A percentile compares a stretch with the other conserved stretches of the same genome.
Evolutionary conservation across 805 yeast species (phyloP).

Genomic region (Candida corydali): DNA sequence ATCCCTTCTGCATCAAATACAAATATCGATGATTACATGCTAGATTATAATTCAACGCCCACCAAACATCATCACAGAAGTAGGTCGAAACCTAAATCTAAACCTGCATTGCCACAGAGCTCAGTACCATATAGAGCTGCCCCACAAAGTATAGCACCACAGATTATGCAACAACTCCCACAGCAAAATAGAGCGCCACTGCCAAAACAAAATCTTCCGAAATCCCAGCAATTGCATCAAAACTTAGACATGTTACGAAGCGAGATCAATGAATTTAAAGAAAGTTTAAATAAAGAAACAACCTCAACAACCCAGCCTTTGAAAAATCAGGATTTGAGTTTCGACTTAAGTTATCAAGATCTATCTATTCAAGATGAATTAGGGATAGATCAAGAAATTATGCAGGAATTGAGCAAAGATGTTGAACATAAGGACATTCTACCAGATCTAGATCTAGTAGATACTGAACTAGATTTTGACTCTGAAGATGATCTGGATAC

Average conservation of each 20-base stretch:
- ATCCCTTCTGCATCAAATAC: constrained; percentile 10
- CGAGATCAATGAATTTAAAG: constrained; percentile 43
- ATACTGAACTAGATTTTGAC: neutral
- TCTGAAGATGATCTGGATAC: neutral
- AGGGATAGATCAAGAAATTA: constrained; percentile 30
- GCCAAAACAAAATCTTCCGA: constrained; percentile 10
- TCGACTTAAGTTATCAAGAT: constrained; percentile 37
- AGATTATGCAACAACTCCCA: neutral
- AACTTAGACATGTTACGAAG: constrained; percentile 37
- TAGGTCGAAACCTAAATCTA: constrained; percentile 1
- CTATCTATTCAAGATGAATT: constrained; percentile 36
- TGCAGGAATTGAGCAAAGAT: constrained; percentile 15
- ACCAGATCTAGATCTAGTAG: constrained; percentile 1
- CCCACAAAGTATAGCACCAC: neutral
- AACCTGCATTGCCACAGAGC: too few species aligned
- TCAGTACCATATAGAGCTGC: too few species aligned
- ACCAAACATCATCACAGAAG: neutral
- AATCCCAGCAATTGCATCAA: constrained; percentile 35
- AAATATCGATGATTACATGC: constrained; percentile 5
- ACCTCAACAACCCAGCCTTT: neutral
- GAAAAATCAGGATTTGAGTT: constrained; percentile 25
- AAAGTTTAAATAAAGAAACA: constrained; percentile 31
- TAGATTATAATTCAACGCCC: neutral
- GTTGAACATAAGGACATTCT: constrained; percentile 4
- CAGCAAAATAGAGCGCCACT: neutral